Evolutionary conservation across 129 eudicot genomes (phyloP).

Genomic region (Arctium lappa): DNA sequence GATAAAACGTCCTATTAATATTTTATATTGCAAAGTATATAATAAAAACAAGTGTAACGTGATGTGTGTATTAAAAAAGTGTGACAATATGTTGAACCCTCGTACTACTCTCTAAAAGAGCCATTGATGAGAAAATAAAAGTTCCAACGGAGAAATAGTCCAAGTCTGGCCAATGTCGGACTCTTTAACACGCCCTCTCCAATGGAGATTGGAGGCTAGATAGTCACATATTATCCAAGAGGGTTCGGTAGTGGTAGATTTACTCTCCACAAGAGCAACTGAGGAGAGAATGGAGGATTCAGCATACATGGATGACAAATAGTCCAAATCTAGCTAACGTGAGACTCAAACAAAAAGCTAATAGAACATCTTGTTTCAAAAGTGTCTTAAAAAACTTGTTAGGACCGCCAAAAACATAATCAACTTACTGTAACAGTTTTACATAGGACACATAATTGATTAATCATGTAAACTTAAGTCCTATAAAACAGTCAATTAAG

Average conservation of each 20-base stretch:
- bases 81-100: background rate
- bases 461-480: background rate
- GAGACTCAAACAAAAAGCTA: background rate
- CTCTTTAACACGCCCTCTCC: background rate
- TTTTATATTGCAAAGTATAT: background rate
- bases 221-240: background rate
- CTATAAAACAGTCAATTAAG: background rate
- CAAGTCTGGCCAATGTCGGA: too few species aligned
- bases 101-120: background rate
- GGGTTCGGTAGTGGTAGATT: background rate
- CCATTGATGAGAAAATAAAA: background rate
- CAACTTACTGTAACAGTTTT: background rate
- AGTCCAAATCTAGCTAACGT: background rate
- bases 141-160: too few species aligned
- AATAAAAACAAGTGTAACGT: background rate
- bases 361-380: background rate
- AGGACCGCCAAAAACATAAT: background rate
- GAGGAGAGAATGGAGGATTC: background rate
- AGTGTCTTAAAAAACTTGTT: background rate
- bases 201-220: background rate
- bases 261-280: background rate
- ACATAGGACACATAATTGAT: too few species aligned
- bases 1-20: background rate
- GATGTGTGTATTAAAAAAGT: background rate
- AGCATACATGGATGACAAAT: too few species aligned